phyloP scores from a whole-genome alignment of 2,329 filamentous ascomycete species.

The Talaromyces atroroseus region DNA sequence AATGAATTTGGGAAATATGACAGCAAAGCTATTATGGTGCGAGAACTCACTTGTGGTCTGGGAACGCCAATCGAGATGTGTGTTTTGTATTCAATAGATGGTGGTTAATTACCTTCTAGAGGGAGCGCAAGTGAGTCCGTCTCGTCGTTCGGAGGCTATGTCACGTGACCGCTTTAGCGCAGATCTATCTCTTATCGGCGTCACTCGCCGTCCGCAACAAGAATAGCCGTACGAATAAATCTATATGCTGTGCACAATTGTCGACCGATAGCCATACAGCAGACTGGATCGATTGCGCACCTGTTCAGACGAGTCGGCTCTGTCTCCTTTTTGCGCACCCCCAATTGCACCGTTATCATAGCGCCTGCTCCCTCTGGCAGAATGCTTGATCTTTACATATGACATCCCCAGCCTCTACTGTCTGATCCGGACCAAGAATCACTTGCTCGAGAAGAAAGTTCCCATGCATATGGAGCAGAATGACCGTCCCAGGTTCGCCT shows the following conservation, averaged over 20 bases:
- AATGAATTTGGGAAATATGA: not conserved
- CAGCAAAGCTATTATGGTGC: not conserved
- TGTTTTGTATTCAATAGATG: conserved; percentile 2
- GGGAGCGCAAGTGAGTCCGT: not conserved
- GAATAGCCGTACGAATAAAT: not conserved
- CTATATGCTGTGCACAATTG: not conserved
- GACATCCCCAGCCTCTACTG: not conserved
- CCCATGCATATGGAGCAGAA: conserved; percentile 16
- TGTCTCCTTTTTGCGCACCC: not conserved
- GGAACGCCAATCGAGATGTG: not conserved
- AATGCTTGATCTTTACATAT: conserved; percentile 4
- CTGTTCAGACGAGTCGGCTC: not conserved
- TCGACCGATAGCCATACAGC: not conserved
- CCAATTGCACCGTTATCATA: not conserved
- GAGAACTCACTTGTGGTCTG: conserved; percentile 6
- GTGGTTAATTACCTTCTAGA: too few relatives aligned
- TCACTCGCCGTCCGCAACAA: not conserved
- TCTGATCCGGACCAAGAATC: not conserved
- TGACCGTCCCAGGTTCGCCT: conserved; percentile 26
- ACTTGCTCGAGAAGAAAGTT: not conserved
- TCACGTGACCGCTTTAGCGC: not conserved
- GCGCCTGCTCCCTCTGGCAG: not conserved
- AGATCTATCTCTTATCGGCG: conserved; percentile 6
- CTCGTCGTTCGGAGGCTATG: not conserved
- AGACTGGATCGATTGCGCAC: not conserved